Conservation (phyloP, 306 rosid species). For the Vigna radiata region DNA sequence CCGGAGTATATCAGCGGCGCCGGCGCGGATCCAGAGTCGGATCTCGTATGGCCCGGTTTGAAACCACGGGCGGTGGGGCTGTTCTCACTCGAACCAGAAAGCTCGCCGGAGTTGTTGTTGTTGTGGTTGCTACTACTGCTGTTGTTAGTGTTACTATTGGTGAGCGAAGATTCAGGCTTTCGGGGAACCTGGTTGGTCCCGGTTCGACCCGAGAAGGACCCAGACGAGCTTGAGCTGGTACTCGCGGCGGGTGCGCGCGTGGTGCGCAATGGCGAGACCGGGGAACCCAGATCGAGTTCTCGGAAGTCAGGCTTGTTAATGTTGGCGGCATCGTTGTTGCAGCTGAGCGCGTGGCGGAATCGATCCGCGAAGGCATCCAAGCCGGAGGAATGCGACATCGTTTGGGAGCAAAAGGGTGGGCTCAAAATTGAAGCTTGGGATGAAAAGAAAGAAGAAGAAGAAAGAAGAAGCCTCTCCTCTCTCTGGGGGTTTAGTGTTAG, state of each 20-base stretch:
- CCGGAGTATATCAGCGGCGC: conserved; percentile 62
- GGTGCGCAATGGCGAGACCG: conserved; percentile 83
- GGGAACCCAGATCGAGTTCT: conserved; percentile 95
- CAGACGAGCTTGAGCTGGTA: conserved; percentile 91
- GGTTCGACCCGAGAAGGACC: conserved; percentile 80
- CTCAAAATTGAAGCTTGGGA: conserved; percentile 20
- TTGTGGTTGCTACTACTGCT: conserved; percentile 27
- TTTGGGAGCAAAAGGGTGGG: conserved; percentile 24
- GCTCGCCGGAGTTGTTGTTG: conserved; percentile 87
- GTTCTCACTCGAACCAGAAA: conserved; percentile 84
- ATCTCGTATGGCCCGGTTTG: conserved; percentile 69
- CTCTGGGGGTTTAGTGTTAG: conserved; percentile 12
- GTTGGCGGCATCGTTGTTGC: conserved; percentile 52
- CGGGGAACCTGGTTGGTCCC: conserved; percentile 51
- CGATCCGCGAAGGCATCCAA: conserved; percentile 62
- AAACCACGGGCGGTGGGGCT: conserved; percentile 66
- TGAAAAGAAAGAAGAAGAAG: too few species aligned
- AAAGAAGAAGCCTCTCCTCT: neutral
- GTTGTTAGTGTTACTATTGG: neutral
- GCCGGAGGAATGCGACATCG: conserved; percentile 79
- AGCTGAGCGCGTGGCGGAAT: conserved; percentile 62
- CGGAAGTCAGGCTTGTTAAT: conserved; percentile 86
- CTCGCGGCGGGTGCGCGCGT: conserved; percentile 67
- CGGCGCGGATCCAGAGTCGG: conserved; percentile 64
- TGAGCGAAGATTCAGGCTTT: conserved; percentile 57